Percentiles rank a stretch among this genome's conserved stretches.
These are phyloP conservation scores for Didymella segeticola DNA, from an alignment of 2,329 filamentous ascomycete genomes.

Conservation along the genomic window DNA sequence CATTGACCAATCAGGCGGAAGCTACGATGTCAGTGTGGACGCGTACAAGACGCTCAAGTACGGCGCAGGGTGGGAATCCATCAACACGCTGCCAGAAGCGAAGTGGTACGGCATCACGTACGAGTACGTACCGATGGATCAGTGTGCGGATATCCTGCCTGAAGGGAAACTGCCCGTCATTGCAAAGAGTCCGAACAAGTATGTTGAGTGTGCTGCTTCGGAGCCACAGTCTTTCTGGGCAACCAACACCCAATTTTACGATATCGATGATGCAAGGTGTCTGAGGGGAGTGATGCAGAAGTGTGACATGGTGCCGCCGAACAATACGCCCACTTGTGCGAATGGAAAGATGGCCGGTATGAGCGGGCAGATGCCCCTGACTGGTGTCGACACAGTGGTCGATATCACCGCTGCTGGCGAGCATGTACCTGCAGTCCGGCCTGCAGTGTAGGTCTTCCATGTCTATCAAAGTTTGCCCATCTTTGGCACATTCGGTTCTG, in stretches of 20 bases:
- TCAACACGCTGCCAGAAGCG: constrained; percentile 43
- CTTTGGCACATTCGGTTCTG: too few species aligned
- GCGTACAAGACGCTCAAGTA: constrained; percentile 66
- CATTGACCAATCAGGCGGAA: constrained; percentile 63
- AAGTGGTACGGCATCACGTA: constrained; percentile 61
- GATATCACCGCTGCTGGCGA: constrained; percentile 25
- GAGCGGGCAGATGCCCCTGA: constrained; percentile 19
- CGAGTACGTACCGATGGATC: constrained; percentile 55
- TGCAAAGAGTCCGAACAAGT: constrained; percentile 25
- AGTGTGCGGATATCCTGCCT: constrained; percentile 59
- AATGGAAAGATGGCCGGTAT: constrained; percentile 19
- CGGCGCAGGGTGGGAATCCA: constrained; percentile 56
- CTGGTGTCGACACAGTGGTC: constrained; percentile 10
- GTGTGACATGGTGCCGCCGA: constrained; percentile 22
- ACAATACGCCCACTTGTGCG: constrained; percentile 27
- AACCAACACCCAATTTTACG: constrained; percentile 39
- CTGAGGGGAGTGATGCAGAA: constrained; percentile 24
- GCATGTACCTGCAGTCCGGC: constrained; percentile 1
- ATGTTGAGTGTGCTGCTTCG: constrained; percentile 18
- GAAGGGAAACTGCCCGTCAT: constrained; percentile 24
- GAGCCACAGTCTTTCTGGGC: constrained; percentile 17
- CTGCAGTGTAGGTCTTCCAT: not conserved
- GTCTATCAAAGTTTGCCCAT: not conserved
- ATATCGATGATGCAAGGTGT: constrained; percentile 49
- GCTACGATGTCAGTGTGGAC: constrained; percentile 67